These are phyloP conservation scores for Paecilomyces niveus DNA, from an alignment of 2,329 filamentous ascomycete species.

Conservation along the genomic window DNA sequence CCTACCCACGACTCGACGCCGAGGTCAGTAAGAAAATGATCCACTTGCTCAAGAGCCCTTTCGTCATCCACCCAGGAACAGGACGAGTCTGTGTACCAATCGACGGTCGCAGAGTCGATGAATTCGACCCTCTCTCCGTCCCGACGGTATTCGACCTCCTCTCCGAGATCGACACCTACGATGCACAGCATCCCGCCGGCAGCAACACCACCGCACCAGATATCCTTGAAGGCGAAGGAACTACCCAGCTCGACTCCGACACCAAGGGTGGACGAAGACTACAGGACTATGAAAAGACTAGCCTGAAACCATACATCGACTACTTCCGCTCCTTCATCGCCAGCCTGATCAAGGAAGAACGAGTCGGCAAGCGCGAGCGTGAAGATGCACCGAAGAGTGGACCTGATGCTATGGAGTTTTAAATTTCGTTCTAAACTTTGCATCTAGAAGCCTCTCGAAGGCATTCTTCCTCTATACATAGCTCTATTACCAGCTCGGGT, in stretches of 20 bases:
- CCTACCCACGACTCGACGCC: constrained; percentile 92
- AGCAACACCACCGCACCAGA: constrained; percentile 29
- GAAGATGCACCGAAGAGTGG: constrained; percentile 37
- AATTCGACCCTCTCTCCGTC: constrained; percentile 82
- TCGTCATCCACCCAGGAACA: constrained; percentile 92
- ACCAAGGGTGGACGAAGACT: constrained; percentile 40
- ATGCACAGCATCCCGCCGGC: constrained; percentile 28
- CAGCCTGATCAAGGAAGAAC: constrained; percentile 68
- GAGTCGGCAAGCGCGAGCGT: constrained; percentile 43
- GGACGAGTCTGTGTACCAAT: constrained; percentile 95
- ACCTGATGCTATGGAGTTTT: constrained; percentile 60
- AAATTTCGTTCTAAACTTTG: constrained; percentile 11
- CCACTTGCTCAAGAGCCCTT: constrained; percentile 94
- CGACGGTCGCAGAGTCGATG: constrained; percentile 63
- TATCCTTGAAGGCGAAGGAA: constrained; percentile 34
- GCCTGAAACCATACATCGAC: constrained; percentile 85
- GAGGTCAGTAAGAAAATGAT: constrained; percentile 97
- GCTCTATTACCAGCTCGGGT: not conserved
- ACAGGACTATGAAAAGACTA: constrained; percentile 95
- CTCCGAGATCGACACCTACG: constrained; percentile 79
- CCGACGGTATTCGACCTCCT: constrained; percentile 80
- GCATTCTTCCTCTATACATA: not conserved
- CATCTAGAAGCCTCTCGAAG: not conserved
- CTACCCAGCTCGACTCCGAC: constrained; percentile 22
- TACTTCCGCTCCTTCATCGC: constrained; percentile 78